phyloP scores from a whole-genome alignment of 2,329 filamentous ascomycete species.

The Aspergillus sojae region DNA sequence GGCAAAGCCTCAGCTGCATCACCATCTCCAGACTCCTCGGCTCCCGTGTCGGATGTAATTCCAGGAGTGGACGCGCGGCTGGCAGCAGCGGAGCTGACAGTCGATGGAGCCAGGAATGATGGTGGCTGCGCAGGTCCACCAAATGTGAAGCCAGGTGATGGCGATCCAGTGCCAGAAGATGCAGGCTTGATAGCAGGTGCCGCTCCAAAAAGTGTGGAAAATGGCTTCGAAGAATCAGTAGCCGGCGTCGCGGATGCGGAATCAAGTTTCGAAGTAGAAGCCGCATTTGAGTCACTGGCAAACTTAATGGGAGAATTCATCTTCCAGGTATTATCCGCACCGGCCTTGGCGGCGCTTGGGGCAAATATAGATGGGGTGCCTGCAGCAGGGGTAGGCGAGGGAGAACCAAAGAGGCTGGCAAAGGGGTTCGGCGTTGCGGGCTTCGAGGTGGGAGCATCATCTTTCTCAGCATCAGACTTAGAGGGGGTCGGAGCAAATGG shows the following conservation, averaged over 20 bases:
- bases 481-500: constrained; percentile 18
- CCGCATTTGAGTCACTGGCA: constrained; percentile 31
- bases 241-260: constrained; percentile 24
- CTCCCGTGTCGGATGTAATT: constrained; percentile 47
- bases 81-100: constrained; percentile 37
- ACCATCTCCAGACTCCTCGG: constrained; percentile 51
- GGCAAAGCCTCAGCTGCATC: constrained; percentile 62
- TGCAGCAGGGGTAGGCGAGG: constrained; percentile 23
- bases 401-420: constrained; percentile 33
- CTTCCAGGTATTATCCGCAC: constrained; percentile 52
- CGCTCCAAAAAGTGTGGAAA: constrained; percentile 34
- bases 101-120: constrained; percentile 33
- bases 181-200: constrained; percentile 21
- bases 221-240: constrained; percentile 30
- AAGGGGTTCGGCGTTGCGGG: constrained; percentile 21
- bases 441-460: constrained; percentile 15
- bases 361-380: constrained; percentile 23
- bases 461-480: constrained; percentile 17
- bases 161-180: constrained; percentile 20
- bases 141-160: constrained; percentile 43
- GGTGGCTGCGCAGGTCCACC: constrained; percentile 31
- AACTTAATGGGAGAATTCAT: constrained; percentile 53
- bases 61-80: constrained; percentile 52
- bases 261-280: constrained; percentile 31
- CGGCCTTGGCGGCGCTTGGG: constrained; percentile 14